Evolutionary conservation across 345 rosid genomes (phyloP).

Genomic region (Pistacia atlantica): DNA sequence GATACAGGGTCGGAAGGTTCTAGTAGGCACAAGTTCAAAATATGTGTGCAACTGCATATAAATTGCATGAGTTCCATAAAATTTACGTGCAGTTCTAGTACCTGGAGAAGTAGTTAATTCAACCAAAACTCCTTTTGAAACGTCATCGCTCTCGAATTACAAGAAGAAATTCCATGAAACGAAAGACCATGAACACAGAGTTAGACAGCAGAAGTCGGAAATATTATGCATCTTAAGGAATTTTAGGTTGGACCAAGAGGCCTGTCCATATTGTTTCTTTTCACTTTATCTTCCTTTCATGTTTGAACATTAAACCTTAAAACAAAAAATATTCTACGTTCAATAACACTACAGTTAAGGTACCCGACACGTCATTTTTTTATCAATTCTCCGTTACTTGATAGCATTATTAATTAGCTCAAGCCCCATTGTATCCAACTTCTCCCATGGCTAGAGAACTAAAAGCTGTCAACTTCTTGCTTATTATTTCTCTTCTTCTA

Average conservation of each 20-base stretch:
- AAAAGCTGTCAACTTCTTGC: not conserved
- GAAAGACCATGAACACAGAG: not conserved
- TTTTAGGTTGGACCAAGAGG: not conserved
- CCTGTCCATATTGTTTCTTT: not conserved
- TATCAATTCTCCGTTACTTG: not conserved
- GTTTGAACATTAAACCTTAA: not conserved
- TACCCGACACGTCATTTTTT: not conserved
- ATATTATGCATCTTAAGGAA: not conserved
- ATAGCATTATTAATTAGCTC: not conserved
- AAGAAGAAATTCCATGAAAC: not conserved
- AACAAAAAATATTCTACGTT: not conserved
- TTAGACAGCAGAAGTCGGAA: not conserved
- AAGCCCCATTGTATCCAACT: not conserved
- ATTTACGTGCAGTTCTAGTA: too few relatives aligned
- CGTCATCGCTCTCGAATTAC: not conserved
- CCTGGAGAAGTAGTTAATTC: too few relatives aligned
- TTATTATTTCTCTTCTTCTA: constrained; percentile 10
- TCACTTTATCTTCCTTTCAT: not conserved
- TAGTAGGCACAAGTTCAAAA: too few relatives aligned
- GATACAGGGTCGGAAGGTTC: too few relatives aligned
- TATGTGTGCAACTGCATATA: too few relatives aligned
- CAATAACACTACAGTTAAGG: not conserved
- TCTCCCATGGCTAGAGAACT: constrained; percentile 6
- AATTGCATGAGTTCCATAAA: too few relatives aligned
- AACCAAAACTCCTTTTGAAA: too few relatives aligned